These are phyloP conservation scores for Thelephora aurantiotincta DNA, from an alignment of 768 basidiomycete genomes.

Conservation along the genomic window DNA sequence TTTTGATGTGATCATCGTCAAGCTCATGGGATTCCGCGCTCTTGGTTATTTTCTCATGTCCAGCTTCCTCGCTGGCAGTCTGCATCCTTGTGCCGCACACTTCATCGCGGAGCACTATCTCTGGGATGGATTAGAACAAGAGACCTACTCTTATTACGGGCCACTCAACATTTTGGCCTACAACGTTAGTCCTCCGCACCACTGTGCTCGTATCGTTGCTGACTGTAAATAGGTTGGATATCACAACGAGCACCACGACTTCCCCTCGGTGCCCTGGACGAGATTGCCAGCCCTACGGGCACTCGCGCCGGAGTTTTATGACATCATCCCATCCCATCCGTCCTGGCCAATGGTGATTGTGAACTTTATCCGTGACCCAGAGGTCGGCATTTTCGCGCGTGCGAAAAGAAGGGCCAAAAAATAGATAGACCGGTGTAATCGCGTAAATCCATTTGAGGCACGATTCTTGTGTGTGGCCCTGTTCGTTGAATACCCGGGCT, in stretches of 20 bases:
- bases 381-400: slow-evolving; percentile 80
- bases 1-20: slow-evolving; percentile 60
- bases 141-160: slow-evolving; percentile 97
- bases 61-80: slow-evolving; percentile 91
- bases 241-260: slow-evolving; percentile 99
- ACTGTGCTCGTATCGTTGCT: slow-evolving; percentile 3
- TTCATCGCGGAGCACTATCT: slow-evolving; percentile 97
- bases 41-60: slow-evolving; percentile 75
- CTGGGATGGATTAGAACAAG: slow-evolving; percentile 85
- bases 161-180: slow-evolving; percentile 82
- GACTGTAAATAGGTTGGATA: slow-evolving; percentile 64
- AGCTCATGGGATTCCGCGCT: slow-evolving; percentile 28
- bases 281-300: slow-evolving; percentile 69
- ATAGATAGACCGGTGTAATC: too few relatives aligned
- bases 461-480: slow-evolving; percentile 6
- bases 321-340: slow-evolving; percentile 71
- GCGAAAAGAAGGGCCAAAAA: slow-evolving; percentile 56
- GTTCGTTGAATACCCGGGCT: background rate
- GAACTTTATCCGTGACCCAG: slow-evolving; percentile 84
- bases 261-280: slow-evolving; percentile 94
- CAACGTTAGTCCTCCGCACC: slow-evolving; percentile 44
- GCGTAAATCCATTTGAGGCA: slow-evolving; percentile 2
- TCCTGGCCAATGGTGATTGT: slow-evolving; percentile 92
- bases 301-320: slow-evolving; percentile 88
- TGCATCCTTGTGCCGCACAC: slow-evolving; percentile 93